Conservation (phyloP, 352 stramenopile species). For the Globisporangium cystogenes region DNA sequence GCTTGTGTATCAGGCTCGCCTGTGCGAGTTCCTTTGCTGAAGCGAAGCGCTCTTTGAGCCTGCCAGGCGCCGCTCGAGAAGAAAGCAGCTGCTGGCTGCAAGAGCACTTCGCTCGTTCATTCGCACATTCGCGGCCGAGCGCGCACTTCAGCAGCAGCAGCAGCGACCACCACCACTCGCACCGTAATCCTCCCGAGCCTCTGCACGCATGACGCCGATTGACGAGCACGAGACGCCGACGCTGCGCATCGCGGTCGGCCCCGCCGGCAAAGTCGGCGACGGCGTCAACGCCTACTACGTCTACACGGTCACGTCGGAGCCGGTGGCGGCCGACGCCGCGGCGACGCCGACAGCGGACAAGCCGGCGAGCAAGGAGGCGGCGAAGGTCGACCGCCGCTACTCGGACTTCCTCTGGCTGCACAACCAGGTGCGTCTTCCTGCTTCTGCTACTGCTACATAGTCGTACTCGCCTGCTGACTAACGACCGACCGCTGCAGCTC, state of each 20-base stretch:
- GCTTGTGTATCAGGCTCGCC: too few relatives aligned
- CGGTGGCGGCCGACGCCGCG: conserved; percentile 20
- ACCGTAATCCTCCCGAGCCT: too few relatives aligned
- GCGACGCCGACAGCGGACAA: neutral
- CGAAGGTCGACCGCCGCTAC: conserved; percentile 74
- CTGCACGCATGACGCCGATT: neutral
- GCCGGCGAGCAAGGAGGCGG: neutral
- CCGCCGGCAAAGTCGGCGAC: conserved; percentile 73
- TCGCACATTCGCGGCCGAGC: neutral
- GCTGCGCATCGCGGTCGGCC: conserved; percentile 54
- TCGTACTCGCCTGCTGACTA: too few relatives aligned
- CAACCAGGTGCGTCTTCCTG: conserved; percentile 26
- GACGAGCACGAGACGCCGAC: conserved; percentile 3
- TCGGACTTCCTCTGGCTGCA: conserved; percentile 86
- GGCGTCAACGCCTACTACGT: conserved; percentile 84
- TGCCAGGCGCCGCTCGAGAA: too few relatives aligned
- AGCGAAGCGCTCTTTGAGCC: too few relatives aligned
- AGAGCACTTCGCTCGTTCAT: neutral
- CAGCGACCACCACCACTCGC: neutral
- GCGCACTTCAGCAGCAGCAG: neutral
- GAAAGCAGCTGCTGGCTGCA: neutral
- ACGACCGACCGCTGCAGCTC: conserved; percentile 19
- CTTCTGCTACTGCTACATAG: too few relatives aligned
- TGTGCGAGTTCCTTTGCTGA: too few relatives aligned
- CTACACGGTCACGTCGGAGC: conserved; percentile 68